Evolutionary conservation across 805 yeast genomes (phyloP), one percentile per base, ranked within the genome.

Genomic region (Saturnispora ahearnii): DNA sequence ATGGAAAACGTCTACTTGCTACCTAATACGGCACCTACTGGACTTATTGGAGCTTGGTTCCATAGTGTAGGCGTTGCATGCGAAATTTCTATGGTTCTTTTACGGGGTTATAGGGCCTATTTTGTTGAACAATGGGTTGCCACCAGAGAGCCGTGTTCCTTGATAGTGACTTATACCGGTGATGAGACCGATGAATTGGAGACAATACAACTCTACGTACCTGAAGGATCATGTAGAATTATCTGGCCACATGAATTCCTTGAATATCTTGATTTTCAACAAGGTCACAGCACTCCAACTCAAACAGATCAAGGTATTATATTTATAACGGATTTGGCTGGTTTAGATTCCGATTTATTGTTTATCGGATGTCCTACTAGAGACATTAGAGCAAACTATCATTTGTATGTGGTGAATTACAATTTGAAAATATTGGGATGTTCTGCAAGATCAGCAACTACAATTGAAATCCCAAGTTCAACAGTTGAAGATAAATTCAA

Each of bases 101-200:
- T 53, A 11, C n/a, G 40, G 1, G 98, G 99, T 1, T 88, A 84
- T 62, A 98, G 93, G 65, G 77, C 86, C 13, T 93, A 93, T 63
- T 72, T 93, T 36, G 96, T 91, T 10, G 98, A 93, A 63, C 97
- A 91, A 64, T 93, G 99, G 99, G 83, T 86, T 3, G 74, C 84
- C 32, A 82, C 81, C 51, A 71, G 98, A 42, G 72, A 76, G 40
- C 68, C 79, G 11, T 81, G 86, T 26, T 73, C 84, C 1, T 73
- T 85, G 5, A 82, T 91, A 15, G 79, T 93, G 1, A 79, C 91
- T 0, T 93, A 77, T 64, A 91, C 98, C 0, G 99, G 99, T 3
- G 86, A 88, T 60, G 61, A 77, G 5, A 71, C 72, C n/a, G 86
- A 88, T 56, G 66, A 67, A 29, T 75, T 88, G 26, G 50, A 48